Conservation (phyloP, 129 eudicot species). For the Cynara cardunculus region DNA sequence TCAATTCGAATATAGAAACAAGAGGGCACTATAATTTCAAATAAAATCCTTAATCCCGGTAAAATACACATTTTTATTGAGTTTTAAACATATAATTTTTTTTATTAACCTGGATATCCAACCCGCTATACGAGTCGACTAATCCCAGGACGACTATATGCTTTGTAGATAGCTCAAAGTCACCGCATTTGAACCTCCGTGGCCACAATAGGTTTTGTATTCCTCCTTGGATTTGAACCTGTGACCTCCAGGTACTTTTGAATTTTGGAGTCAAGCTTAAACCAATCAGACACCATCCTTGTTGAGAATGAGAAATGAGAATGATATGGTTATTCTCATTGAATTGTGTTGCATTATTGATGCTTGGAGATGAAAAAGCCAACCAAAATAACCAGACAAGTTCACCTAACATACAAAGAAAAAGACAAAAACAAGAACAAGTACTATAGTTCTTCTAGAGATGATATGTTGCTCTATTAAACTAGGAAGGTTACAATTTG, state of each 20-base stretch:
- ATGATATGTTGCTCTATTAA: neutral
- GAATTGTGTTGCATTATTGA: neutral
- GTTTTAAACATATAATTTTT: neutral
- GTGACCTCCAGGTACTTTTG: no score
- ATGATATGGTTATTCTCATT: neutral
- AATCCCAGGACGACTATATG: no score
- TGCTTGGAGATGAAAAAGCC: neutral
- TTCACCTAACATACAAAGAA: neutral
- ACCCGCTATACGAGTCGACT: no score
- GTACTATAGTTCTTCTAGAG: neutral
- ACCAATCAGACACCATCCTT: no score
- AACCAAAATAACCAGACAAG: neutral
- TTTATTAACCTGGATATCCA: no score
- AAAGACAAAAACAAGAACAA: no score
- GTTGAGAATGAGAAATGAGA: no score
- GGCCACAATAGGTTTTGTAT: no score
- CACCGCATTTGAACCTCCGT: no score
- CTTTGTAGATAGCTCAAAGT: no score
- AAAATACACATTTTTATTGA: neutral
- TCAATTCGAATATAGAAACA: neutral
- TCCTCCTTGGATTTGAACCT: no score
- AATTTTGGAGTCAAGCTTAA: no score
- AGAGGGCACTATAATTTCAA: neutral
- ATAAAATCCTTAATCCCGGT: neutral
- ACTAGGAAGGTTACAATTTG: neutral